Base-by-base conservation (phyloP, 495 filamentous ascomycete species). In the Penicillium canariense region DNA sequence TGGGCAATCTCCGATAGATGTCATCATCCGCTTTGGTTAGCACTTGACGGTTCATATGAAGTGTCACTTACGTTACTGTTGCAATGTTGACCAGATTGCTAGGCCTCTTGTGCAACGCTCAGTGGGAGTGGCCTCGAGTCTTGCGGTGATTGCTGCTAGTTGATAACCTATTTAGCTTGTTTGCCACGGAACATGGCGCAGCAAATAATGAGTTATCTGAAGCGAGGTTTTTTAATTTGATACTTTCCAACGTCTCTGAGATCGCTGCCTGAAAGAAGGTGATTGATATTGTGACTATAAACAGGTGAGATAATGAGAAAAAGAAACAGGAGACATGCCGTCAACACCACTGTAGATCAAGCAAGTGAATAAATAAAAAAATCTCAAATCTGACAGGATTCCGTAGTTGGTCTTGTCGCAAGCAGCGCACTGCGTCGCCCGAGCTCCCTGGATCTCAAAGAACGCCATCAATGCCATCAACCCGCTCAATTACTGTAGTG, bases 391-490 rank as follows among this genome's bases (percentile, higher is more conserved):
- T 28, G 12, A 3, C 1, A 28, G 18, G n/a, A 18, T n/a, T 18
- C 25, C 39, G 11, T 12, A 0, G 14, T 22, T 23, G 18, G 17
- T 10, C 22, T 23, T 17, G 20, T 46, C 45, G 48, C 27, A 55
- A 42, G 20, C 30, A 22, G 40, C 25, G 28, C 22, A 3, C 25
- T 42, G 14, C 18, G 18, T 28, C 9, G 35, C 34, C 25, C 31
- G 45, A 52, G 15, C 28, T 11, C 43, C 30, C 50, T 11, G 14
- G 30, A 53, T 70, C 63, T 68, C 65, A 68, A 59, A 48, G 34
- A 70, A 68, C 62, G 65, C 68, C 67, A 61, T 54, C 52, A 63
- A 70, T 73, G 65, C 61, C 58, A 23, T 47, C 52, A 26, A 52
- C 8, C 28, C 48, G 31, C 44, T 52, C 28, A 56, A 48, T 10